Percentiles rank a stretch among this genome's conserved stretches.
Evolutionary conservation across 352 stramenopile genomes (phyloP).

Genomic region (Phytophthora fragariaefolia): DNA sequence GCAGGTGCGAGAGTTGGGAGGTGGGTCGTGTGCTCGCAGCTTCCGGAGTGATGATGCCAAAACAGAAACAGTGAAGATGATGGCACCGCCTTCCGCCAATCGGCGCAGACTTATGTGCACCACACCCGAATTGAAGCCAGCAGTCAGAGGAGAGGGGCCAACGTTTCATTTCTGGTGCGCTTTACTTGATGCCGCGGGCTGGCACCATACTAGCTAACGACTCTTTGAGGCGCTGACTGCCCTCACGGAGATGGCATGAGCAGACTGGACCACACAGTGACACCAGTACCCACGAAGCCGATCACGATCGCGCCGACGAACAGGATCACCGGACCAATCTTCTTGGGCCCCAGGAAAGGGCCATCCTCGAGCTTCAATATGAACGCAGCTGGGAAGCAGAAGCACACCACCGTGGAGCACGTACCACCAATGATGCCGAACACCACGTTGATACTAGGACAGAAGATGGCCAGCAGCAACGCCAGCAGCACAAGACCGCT

Average conservation of each 20-base stretch:
- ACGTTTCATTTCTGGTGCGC: constrained; percentile 3
- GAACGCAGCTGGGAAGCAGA: constrained; percentile 84
- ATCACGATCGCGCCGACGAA: constrained; percentile 80
- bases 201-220: neutral
- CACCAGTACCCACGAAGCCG: constrained; percentile 63
- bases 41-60: constrained; percentile 9
- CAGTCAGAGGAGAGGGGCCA: too few species aligned
- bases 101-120: constrained; percentile 4
- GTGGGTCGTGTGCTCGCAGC: constrained; percentile 16
- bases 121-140: constrained; percentile 20
- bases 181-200: too few species aligned
- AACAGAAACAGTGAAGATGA: constrained; percentile 22
- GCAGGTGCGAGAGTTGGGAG: constrained; percentile 29
- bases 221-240: neutral
- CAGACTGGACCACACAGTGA: constrained; percentile 79
- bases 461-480: constrained; percentile 84
- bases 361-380: constrained; percentile 88
- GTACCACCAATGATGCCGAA: constrained; percentile 89
- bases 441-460: constrained; percentile 85
- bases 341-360: constrained; percentile 69
- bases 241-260: constrained; percentile 33
- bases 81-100: constrained; percentile 9
- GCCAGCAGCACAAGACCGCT: constrained; percentile 66
- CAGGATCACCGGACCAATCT: constrained; percentile 74
- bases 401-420: constrained; percentile 85